Evolutionary conservation across 106 monocot genomes (phyloP).

Genomic region (Acanthochlamys bracteata): DNA sequence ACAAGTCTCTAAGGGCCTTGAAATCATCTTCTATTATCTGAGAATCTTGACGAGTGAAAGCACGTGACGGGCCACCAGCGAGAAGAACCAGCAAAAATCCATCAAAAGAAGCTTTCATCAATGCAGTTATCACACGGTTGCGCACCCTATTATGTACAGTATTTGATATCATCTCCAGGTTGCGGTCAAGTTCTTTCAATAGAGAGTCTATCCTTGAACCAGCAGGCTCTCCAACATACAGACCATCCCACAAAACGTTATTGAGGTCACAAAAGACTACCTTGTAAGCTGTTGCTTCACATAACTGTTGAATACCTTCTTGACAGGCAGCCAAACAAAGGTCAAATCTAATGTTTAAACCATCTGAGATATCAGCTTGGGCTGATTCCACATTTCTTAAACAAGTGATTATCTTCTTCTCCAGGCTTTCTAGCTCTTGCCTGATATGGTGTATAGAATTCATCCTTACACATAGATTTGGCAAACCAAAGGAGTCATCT

Average conservation of each 20-base stretch:
- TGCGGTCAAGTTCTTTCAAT: constrained; percentile 73
- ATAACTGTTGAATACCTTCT: constrained; percentile 78
- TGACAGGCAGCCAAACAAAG: constrained; percentile 53
- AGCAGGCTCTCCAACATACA: constrained; percentile 58
- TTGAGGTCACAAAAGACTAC: constrained; percentile 69
- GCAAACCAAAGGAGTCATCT: constrained; percentile 35
- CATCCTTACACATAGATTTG: constrained; percentile 73
- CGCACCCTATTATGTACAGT: constrained; percentile 50
- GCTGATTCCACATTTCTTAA: constrained; percentile 81
- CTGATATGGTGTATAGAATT: constrained; percentile 73
- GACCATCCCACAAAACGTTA: constrained; percentile 66
- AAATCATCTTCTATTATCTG: constrained; percentile 63
- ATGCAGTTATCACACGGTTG: constrained; percentile 55
- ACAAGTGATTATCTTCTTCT: constrained; percentile 66
- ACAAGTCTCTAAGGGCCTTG: constrained; percentile 44
- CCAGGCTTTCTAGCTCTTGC: constrained; percentile 59
- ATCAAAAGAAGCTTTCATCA: constrained; percentile 77
- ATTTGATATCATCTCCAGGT: constrained; percentile 62
- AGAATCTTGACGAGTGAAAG: constrained; percentile 46
- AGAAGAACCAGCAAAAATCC: constrained; percentile 66
- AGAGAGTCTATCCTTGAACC: constrained; percentile 53
- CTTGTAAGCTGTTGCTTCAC: constrained; percentile 78
- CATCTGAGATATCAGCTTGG: constrained; percentile 53
- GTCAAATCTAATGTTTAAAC: constrained; percentile 59
- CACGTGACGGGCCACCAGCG: constrained; percentile 54